Conservation (phyloP, 306 rosid genomes). For the Trifolium pratense region DNA sequence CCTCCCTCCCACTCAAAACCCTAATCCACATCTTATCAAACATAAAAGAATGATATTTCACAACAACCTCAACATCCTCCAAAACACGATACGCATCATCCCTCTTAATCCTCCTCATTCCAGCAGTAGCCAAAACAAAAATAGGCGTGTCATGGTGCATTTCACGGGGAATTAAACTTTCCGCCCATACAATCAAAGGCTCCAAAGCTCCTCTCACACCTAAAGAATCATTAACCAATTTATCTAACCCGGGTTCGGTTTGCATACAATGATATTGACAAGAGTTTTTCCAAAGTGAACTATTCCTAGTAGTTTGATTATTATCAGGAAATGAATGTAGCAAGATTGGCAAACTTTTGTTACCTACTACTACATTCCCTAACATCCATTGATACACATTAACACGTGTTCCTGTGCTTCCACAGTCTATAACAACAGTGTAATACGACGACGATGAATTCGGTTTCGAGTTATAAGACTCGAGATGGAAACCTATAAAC, state of each 20-base stretch:
- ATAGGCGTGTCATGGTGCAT: constrained; percentile 59
- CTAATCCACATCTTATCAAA: constrained; percentile 68
- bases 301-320: constrained; percentile 40
- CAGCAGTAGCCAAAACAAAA: constrained; percentile 83
- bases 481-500: constrained; percentile 56
- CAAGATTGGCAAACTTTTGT: constrained; percentile 58
- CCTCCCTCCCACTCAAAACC: constrained; percentile 86
- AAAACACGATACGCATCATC: constrained; percentile 51
- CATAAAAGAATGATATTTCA: constrained; percentile 57
- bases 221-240: constrained; percentile 63
- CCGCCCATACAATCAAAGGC: constrained; percentile 79
- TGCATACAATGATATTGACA: constrained; percentile 86
- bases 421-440: constrained; percentile 83
- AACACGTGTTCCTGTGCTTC: constrained; percentile 80
- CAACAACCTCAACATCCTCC: constrained; percentile 60
- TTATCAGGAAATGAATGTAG: constrained; percentile 67
- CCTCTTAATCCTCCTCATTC: constrained; percentile 60
- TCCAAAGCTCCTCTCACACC: constrained; percentile 68
- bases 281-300: constrained; percentile 54
- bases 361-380: constrained; percentile 21
- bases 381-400: constrained; percentile 68
- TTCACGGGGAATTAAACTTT: constrained; percentile 54
- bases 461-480: constrained; percentile 36
- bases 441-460: constrained; percentile 55
- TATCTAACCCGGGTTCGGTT: constrained; percentile 83